Evolutionary conservation across 108 stramenopile species (phyloP).

Genomic region (Phaeodactylum tricornutum): DNA sequence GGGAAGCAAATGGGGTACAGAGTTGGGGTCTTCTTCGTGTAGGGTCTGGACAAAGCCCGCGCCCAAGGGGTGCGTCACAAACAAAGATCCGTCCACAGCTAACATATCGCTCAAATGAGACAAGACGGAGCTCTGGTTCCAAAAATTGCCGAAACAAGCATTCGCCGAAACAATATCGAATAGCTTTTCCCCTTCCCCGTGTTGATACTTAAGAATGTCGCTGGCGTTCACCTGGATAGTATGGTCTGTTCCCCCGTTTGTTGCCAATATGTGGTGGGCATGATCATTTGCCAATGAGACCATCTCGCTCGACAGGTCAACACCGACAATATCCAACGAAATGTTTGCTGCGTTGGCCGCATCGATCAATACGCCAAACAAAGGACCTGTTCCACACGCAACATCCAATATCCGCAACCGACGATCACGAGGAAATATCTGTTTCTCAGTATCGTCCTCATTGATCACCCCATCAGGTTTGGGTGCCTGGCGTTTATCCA

Average conservation of each 20-base stretch:
- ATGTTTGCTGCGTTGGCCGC: slow-evolving; percentile 14
- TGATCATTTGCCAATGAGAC: slow-evolving; percentile 7
- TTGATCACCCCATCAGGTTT: neutral
- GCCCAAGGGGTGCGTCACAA: slow-evolving; percentile 21
- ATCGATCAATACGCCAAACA: slow-evolving; percentile 14
- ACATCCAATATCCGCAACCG: slow-evolving; percentile 25
- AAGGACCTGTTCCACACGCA: slow-evolving; percentile 23
- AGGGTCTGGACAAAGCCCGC: slow-evolving; percentile 14
- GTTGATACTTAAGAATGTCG: slow-evolving; percentile 12
- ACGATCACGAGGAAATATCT: too few relatives aligned
- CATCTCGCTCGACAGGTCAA: slow-evolving; percentile 23
- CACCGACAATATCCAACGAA: slow-evolving; percentile 12
- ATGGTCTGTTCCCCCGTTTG: slow-evolving; percentile 7
- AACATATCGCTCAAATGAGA: slow-evolving; percentile 3
- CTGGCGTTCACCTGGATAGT: slow-evolving; percentile 6
- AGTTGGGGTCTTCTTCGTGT: slow-evolving; percentile 11
- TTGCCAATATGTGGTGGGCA: slow-evolving; percentile 9
- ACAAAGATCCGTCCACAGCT: slow-evolving; percentile 1
- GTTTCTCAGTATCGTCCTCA: neutral
- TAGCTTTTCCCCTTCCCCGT: neutral
- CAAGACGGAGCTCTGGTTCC: slow-evolving; percentile 6
- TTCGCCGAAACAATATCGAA: slow-evolving; percentile 20
- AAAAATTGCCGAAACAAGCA: slow-evolving; percentile 32
- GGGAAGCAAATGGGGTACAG: slow-evolving; percentile 21
- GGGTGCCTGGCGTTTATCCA: neutral